phyloP scores from a whole-genome alignment of 208 protist genomes.

The Tritrichomonas musculus region DNA sequence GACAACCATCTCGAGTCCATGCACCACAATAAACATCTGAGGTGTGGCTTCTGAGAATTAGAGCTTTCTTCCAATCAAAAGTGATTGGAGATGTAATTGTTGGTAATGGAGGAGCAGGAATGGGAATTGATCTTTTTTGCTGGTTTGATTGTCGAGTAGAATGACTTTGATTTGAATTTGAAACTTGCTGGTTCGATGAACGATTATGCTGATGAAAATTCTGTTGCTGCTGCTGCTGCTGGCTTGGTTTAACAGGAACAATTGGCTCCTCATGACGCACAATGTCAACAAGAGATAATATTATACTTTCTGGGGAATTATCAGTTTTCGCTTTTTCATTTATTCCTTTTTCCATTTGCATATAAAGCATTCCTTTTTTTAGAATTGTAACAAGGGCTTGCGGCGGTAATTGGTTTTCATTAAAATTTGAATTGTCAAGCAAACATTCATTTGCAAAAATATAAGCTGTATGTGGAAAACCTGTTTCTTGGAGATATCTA shows the following conservation, averaged over 20 bases:
- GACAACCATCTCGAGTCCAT: not conserved
- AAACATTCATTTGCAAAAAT: not conserved
- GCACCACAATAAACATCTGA: not conserved
- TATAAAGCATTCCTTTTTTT: slow-evolving; percentile 20
- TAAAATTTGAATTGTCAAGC: not conserved
- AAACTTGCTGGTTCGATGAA: too few relatives aligned
- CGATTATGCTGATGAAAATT: too few relatives aligned
- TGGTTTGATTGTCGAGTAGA: not conserved
- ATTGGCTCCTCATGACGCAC: slow-evolving; percentile 6
- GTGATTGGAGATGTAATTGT: not conserved
- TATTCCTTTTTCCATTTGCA: slow-evolving; percentile 25
- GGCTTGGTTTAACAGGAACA: not conserved
- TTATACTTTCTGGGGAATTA: not conserved
- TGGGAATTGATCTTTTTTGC: not conserved
- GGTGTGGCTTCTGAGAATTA: not conserved
- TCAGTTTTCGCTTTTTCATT: slow-evolving; percentile 13
- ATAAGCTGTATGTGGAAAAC: not conserved
- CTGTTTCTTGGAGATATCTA: slow-evolving; percentile 70
- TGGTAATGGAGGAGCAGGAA: not conserved
- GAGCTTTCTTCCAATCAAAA: not conserved
- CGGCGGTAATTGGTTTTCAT: not conserved
- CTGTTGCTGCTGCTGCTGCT: not conserved
- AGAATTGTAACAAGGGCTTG: slow-evolving; percentile 12
- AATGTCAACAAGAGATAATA: not conserved
- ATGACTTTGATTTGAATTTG: not conserved